Evolutionary conservation across 202 grass and related monocot species (phyloP).

Genomic region (Sporobolus alterniflorus): DNA sequence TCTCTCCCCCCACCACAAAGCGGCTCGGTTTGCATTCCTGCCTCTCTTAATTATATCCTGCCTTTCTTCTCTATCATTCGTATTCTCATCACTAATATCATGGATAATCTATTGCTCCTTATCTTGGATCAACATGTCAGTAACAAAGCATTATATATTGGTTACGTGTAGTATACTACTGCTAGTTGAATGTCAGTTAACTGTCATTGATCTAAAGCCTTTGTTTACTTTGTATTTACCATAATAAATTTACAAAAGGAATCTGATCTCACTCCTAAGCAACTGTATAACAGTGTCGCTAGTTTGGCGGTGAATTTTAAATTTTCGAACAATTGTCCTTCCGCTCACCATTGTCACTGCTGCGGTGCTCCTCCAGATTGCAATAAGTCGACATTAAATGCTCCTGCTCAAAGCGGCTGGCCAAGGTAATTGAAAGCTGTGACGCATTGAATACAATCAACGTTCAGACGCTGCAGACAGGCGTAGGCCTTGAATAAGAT

Average conservation of each 20-base stretch:
- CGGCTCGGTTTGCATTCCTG: slow-evolving; percentile 29
- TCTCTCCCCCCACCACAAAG: slow-evolving; percentile 29
- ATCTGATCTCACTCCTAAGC: slow-evolving; percentile 26
- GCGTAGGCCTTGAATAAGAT: not conserved
- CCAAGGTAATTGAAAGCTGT: slow-evolving; percentile 30
- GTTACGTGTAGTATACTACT: not conserved
- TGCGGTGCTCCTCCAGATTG: slow-evolving; percentile 39
- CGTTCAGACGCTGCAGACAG: slow-evolving; percentile 37
- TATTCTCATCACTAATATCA: not conserved
- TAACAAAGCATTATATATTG: slow-evolving; percentile 5
- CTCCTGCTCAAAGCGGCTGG: slow-evolving; percentile 28
- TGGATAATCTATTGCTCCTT: slow-evolving; percentile 8
- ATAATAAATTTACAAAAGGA: not conserved
- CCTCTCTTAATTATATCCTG: slow-evolving; percentile 7
- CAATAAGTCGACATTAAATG: slow-evolving; percentile 55
- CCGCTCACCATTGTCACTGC: not conserved
- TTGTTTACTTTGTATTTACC: slow-evolving; percentile 5
- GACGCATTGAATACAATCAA: slow-evolving; percentile 53
- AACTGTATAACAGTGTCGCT: not conserved
- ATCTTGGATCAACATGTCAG: slow-evolving; percentile 36
- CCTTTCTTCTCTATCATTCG: not conserved
- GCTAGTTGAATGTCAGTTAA: slow-evolving; percentile 10
- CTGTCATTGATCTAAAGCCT: not conserved
- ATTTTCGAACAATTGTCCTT: not conserved
- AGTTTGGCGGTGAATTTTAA: slow-evolving; percentile 34